A percentile compares a stretch with the other conserved stretches of the same genome.
Evolutionary conservation across 116 monocot species (phyloP).

Genomic region (Zostera marina): DNA sequence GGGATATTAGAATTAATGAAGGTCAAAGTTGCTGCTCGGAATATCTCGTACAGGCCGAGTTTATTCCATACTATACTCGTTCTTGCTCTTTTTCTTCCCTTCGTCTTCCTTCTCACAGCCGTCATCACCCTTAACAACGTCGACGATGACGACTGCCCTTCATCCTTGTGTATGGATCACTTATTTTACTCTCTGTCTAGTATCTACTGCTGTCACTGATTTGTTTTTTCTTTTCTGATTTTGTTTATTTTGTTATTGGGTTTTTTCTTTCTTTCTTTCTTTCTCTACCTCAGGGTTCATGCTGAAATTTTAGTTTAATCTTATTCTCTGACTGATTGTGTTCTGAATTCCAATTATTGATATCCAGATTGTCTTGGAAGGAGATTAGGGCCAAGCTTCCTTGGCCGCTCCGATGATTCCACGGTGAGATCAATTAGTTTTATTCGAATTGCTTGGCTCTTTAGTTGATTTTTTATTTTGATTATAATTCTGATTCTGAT

Average conservation of each 20-base stretch:
- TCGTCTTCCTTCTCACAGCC: slow-evolving; percentile 81
- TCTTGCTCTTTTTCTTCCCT: slow-evolving; percentile 76
- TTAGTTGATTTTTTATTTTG: neutral
- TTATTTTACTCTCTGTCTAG: neutral
- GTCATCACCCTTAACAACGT: slow-evolving; percentile 70
- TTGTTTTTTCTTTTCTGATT: neutral
- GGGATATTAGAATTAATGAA: slow-evolving; percentile 61
- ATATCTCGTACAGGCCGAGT: slow-evolving; percentile 32
- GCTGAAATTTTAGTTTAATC: neutral
- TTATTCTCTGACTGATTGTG: neutral
- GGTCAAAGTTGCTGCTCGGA: slow-evolving; percentile 52
- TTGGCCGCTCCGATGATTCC: slow-evolving; percentile 31
- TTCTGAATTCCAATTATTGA: neutral
- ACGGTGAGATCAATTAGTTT: slow-evolving; percentile 15
- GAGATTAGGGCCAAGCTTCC: slow-evolving; percentile 38
- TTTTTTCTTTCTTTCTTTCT: too few species aligned
- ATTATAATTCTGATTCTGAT: neutral
- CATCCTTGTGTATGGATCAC: slow-evolving; percentile 37
- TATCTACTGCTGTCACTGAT: neutral
- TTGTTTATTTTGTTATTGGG: neutral
- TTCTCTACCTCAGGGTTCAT: neutral
- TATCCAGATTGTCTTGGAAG: slow-evolving; percentile 54
- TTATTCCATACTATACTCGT: slow-evolving; percentile 58
- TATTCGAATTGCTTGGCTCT: neutral
- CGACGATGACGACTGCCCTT: slow-evolving; percentile 33